phyloP scores from a whole-genome alignment of 106 monocot species.

The Allium cepa region DNA sequence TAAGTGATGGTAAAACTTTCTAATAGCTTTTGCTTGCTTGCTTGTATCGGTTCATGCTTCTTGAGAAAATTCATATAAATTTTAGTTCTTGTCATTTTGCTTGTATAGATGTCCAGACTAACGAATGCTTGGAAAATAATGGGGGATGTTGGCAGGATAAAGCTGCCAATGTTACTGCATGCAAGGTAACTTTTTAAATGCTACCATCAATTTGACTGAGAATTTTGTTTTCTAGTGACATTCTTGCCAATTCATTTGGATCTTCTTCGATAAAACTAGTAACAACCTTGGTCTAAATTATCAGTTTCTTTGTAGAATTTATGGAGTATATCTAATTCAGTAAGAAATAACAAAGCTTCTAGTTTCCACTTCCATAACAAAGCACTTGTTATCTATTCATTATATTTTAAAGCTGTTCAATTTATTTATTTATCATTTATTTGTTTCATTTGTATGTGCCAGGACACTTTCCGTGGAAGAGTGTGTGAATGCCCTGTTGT shows the following conservation, averaged over 20 bases:
- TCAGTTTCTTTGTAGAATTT: too few species aligned
- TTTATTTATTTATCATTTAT: too few species aligned
- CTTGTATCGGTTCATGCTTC: neutral
- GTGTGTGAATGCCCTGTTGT: conserved; percentile 80
- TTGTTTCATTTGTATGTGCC: conserved; percentile 3
- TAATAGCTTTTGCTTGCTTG: neutral
- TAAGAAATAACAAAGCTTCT: too few species aligned
- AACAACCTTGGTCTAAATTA: too few species aligned
- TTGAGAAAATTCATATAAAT: neutral
- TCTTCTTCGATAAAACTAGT: too few species aligned
- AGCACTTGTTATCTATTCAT: too few species aligned
- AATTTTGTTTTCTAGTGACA: neutral
- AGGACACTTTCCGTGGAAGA: conserved; percentile 89
- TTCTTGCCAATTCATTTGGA: too few species aligned
- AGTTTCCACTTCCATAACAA: too few species aligned
- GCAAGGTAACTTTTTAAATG: conserved; percentile 31
- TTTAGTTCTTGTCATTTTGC: neutral
- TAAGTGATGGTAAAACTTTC: conserved; percentile 22
- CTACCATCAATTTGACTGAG: neutral
- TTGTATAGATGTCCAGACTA: conserved; percentile 38
- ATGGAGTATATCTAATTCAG: too few species aligned
- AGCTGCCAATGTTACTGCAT: conserved; percentile 40
- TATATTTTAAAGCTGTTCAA: too few species aligned
- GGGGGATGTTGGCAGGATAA: conserved; percentile 60
- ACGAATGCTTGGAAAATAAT: conserved; percentile 60